phyloP scores from a whole-genome alignment of 495 filamentous ascomycete genomes.

The Bacidia rubella region DNA sequence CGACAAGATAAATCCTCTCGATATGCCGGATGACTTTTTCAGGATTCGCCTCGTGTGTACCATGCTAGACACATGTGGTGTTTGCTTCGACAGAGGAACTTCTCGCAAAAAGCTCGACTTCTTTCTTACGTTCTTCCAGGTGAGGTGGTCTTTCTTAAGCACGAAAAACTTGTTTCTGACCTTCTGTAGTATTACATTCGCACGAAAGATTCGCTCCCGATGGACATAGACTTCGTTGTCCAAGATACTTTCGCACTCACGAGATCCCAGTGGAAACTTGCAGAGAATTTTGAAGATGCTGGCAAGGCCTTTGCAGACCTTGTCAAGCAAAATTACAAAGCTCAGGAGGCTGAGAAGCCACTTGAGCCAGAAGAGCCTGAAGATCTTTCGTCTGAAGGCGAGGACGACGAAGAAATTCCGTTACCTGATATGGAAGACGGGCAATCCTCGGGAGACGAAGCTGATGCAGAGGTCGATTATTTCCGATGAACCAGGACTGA shows the following conservation, averaged over 20 bases:
- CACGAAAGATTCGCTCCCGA: slow-evolving; percentile 83
- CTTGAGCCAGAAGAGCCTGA: slow-evolving; percentile 56
- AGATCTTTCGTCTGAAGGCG: slow-evolving; percentile 50
- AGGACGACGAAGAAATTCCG: slow-evolving; percentile 38
- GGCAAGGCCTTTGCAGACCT: slow-evolving; percentile 73
- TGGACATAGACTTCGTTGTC: slow-evolving; percentile 95
- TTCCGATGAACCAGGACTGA: not conserved
- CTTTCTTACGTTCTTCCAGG: slow-evolving; percentile 91
- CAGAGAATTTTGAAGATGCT: slow-evolving; percentile 68
- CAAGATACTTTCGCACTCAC: slow-evolving; percentile 79
- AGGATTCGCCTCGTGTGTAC: slow-evolving; percentile 80
- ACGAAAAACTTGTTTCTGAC: slow-evolving; percentile 15
- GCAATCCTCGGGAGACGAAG: slow-evolving; percentile 45
- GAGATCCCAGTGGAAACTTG: slow-evolving; percentile 83
- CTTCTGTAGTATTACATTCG: slow-evolving; percentile 71
- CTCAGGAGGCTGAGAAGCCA: slow-evolving; percentile 51
- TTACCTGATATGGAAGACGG: slow-evolving; percentile 45
- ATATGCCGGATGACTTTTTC: slow-evolving; percentile 92
- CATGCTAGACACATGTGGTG: slow-evolving; percentile 85
- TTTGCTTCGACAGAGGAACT: slow-evolving; percentile 87
- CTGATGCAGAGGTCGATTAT: slow-evolving; percentile 28
- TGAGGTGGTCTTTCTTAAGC: slow-evolving; percentile 15
- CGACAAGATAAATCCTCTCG: slow-evolving; percentile 58
- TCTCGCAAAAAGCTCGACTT: slow-evolving; percentile 97
- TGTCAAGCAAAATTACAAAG: slow-evolving; percentile 76